Percentiles rank a stretch among this genome's conserved stretches.
Evolutionary conservation across 75 land plant species (phyloP).

Genomic region (Picea sitchensis): DNA sequence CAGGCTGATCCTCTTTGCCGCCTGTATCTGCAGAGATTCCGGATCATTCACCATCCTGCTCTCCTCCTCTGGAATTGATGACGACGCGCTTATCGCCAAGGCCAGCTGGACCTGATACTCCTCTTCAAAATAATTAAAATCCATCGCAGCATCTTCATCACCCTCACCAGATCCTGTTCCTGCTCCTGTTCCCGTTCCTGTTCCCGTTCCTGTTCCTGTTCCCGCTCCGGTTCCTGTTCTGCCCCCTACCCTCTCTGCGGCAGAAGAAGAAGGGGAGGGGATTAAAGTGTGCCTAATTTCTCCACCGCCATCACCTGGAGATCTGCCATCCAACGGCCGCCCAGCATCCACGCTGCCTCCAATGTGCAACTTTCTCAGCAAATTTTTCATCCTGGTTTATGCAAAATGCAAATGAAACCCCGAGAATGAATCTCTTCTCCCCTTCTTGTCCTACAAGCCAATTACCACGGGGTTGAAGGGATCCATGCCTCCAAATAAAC

Average conservation of each 20-base stretch:
- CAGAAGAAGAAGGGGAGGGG: constrained; percentile 17
- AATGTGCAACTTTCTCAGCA: constrained; percentile 77
- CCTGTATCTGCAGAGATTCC: constrained; percentile 73
- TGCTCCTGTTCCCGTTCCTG: constrained; percentile 1
- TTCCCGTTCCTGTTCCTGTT: background rate
- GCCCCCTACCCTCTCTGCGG: background rate
- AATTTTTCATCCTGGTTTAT: constrained; percentile 54
- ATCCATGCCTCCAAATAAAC: background rate
- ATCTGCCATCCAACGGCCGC: constrained; percentile 7
- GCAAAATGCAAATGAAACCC: background rate
- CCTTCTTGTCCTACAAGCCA: background rate
- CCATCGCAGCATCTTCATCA: background rate
- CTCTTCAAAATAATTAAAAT: constrained; percentile 61
- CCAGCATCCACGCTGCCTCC: constrained; percentile 30
- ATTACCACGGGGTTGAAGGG: background rate
- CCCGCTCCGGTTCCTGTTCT: constrained; percentile 12
- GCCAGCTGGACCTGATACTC: constrained; percentile 92
- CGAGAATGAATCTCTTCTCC: background rate
- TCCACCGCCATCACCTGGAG: background rate
- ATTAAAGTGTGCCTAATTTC: background rate
- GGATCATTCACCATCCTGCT: constrained; percentile 11
- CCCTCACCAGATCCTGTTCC: background rate
- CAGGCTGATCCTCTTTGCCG: constrained; percentile 75
- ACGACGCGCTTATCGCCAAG: constrained; percentile 73
- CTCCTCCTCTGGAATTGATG: constrained; percentile 31